Percentiles rank a stretch among this genome's conserved stretches.
phyloP scores from a whole-genome alignment of 1,284 basidiomycete species.

The Lignosus rhinocerotis region DNA sequence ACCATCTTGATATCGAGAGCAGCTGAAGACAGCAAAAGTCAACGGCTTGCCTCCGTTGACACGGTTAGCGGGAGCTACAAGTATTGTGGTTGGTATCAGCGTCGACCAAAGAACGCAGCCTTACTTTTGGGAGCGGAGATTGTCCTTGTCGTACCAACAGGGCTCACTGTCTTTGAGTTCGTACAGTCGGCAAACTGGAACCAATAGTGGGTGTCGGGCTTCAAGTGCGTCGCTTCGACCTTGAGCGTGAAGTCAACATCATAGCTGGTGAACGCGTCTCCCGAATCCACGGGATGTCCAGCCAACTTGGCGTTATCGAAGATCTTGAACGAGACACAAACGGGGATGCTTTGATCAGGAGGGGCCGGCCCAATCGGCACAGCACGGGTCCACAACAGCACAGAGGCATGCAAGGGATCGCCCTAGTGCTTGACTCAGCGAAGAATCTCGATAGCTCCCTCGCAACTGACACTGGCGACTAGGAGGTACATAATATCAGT shows the following conservation, averaged over 20 bases:
- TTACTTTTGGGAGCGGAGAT: conserved; percentile 47
- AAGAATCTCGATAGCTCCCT: conserved; percentile 1
- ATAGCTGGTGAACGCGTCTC: conserved; percentile 57
- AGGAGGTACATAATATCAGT: not conserved
- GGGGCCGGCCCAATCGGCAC: conserved; percentile 38
- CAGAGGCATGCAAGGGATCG: conserved; percentile 60
- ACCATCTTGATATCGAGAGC: conserved; percentile 56
- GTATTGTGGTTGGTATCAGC: not conserved
- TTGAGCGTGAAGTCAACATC: conserved; percentile 71
- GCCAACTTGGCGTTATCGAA: conserved; percentile 38
- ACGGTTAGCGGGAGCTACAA: not conserved
- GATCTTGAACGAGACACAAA: conserved; percentile 58
- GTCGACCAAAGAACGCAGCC: conserved; percentile 5
- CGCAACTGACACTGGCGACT: conserved; percentile 38
- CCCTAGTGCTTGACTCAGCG: conserved; percentile 37
- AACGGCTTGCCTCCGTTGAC: conserved; percentile 32
- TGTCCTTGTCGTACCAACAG: conserved; percentile 52
- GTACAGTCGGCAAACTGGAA: conserved; percentile 64
- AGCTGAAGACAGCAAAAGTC: conserved; percentile 60
- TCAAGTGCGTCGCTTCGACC: conserved; percentile 55
- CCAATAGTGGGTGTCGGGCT: conserved; percentile 59
- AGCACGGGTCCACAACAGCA: conserved; percentile 65
- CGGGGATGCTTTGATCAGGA: conserved; percentile 56
- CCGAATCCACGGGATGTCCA: conserved; percentile 45
- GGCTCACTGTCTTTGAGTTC: conserved; percentile 45